Base-by-base conservation (phyloP, 768 basidiomycete genomes). In the Tephrocybe sp. region DNA sequence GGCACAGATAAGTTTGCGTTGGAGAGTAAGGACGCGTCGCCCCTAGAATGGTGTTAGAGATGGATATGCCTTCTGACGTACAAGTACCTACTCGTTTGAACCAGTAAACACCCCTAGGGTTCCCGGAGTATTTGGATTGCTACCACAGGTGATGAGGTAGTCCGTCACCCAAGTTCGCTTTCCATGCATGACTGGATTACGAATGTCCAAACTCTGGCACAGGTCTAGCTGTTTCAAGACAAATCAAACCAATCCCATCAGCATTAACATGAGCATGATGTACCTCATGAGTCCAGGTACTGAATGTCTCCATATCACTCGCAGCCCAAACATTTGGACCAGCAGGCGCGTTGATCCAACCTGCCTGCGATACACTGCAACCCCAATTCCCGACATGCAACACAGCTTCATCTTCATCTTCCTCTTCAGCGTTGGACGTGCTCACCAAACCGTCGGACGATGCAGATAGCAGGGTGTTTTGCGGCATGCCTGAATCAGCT, bases 241-340 rank as follows among this genome's bases (percentile, higher is more conserved):
- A 10, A 57, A 23, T 35, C 17, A 38, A 20, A 17, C 51, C 32
- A 31, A 14, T n/a, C 2, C 5, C 42, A 5, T 30, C 14, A 19
- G 7, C 6, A 32, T 19, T 12, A 40, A 40, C 19, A 22, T 5
- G n/a, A 35, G 16, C 20, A 44, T 43, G 48, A 38, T 65, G 26
- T 52, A 86, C 89, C 68, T 92, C 87, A 41, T 67, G 67, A 22
- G 84, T 80, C 95, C 93, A 98, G 12, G 81, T 76, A 49, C 88
- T 87, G 57, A 95, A 88, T 0, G 89, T 92, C 67, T 98, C 93
- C 94, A 97, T 97, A 69, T 97, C 95, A 56, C 91, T 94, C 10
- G 83, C 78, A 19, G 86, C 87, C 92, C 93, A 97, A 7, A 93
- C 72, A 41, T 65, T 70, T 26, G 69, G 69, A 13, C 55, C 62